A percentile compares a stretch with the other conserved stretches of the same genome.
Conservation (phyloP, 2,329 filamentous ascomycete species). For the Sporothrix protearum region DNA sequence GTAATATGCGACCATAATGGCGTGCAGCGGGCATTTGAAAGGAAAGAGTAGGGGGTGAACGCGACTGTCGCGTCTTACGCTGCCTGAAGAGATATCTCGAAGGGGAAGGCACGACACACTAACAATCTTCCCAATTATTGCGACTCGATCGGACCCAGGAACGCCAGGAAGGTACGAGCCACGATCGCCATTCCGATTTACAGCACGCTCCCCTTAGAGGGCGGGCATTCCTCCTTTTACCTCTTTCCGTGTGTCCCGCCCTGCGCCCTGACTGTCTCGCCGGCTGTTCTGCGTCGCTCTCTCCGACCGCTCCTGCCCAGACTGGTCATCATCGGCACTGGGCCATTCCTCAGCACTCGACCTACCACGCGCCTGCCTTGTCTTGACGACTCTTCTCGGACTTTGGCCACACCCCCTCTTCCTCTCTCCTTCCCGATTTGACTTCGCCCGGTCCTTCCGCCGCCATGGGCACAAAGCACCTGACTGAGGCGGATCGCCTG, state of each 20-base stretch:
- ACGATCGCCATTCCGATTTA: neutral
- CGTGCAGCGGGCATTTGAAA: conserved; percentile 4
- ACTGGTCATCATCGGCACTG: neutral
- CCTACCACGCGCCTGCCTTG: neutral
- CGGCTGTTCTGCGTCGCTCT: neutral
- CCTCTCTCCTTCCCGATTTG: neutral
- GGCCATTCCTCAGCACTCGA: conserved; percentile 1
- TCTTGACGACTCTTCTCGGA: neutral
- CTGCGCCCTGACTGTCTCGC: neutral
- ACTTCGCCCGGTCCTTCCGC: neutral
- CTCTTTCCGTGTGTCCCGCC: conserved; percentile 5
- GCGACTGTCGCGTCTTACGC: conserved; percentile 11
- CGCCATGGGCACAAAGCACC: conserved; percentile 29
- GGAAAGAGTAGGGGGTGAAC: neutral
- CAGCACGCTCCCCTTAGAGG: conserved; percentile 1
- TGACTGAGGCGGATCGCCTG: conserved; percentile 29
- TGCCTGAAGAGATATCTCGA: neutral
- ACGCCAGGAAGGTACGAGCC: conserved; percentile 14
- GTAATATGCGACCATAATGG: conserved; percentile 4
- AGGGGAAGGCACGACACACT: conserved; percentile 18
- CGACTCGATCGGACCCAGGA: conserved; percentile 14
- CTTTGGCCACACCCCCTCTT: neutral
- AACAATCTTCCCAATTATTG: neutral
- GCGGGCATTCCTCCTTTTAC: conserved; percentile 4
- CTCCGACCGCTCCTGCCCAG: neutral